phyloP scores from a whole-genome alignment of 192 early-diverging fungal genomes.

The Mortierella antarctica region DNA sequence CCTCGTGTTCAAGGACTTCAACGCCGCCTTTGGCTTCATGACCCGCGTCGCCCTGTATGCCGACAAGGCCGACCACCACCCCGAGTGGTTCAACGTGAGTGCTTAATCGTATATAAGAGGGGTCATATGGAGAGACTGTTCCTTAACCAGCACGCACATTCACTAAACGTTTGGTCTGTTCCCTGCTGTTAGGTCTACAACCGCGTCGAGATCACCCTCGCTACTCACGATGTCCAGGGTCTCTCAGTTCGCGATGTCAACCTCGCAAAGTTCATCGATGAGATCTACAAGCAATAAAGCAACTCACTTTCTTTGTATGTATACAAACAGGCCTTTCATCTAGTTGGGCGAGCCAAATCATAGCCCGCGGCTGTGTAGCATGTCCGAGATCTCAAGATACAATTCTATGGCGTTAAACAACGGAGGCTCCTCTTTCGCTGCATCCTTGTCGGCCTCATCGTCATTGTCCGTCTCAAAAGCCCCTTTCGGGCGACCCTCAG shows the following conservation, averaged over 20 bases:
- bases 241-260: conserved; percentile 80
- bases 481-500: conserved; percentile 37
- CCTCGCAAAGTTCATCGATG: conserved; percentile 78
- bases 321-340: neutral
- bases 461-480: conserved; percentile 33
- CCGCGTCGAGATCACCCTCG: conserved; percentile 86
- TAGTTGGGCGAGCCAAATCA: neutral
- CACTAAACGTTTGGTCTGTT: neutral
- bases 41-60: conserved; percentile 86
- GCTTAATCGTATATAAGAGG: neutral
- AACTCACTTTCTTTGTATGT: neutral
- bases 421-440: conserved; percentile 11
- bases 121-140: too few species aligned
- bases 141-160: neutral
- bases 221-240: conserved; percentile 93
- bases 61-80: conserved; percentile 94
- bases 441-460: conserved; percentile 8
- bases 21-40: conserved; percentile 96
- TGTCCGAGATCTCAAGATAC: conserved; percentile 51
- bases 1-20: conserved; percentile 86
- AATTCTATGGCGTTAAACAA: conserved; percentile 50
- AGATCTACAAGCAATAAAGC: conserved; percentile 50
- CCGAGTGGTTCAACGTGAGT: conserved; percentile 91
- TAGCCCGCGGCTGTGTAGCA: conserved; percentile 34
- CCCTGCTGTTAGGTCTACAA: conserved; percentile 83